Evolutionary conservation across 805 yeast genomes (phyloP), one percentile per base, ranked within the genome.

Genomic region (Torulaspora microellipsoides): DNA sequence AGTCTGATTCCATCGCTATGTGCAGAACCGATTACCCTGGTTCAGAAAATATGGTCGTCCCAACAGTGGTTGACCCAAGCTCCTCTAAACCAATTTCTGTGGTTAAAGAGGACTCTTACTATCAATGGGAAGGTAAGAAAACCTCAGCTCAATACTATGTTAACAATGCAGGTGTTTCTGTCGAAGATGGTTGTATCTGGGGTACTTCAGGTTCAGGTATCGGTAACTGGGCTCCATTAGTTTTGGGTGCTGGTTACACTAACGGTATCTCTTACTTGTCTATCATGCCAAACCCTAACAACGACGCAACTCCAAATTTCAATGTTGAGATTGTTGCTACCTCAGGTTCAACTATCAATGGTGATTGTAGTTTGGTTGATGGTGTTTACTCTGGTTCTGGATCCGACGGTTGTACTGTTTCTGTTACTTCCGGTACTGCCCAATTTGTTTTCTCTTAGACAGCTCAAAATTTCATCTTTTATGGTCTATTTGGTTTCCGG

Each of bases 1-100:
- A 80, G 43, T 58, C 58, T 50, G 61, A 77, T 47, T 68, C 70
- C 35, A 81, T 83, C 50, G 81, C 87, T 36, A 71, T 82, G 47
- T 82, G 89, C 67, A 77, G 86, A 73, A 82, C 89, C 49, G 89
- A 82, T 66, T 82, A 82, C 69, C 89, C 89, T 58, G 89, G 89
- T 68, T 78, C 88, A 42, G 89, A 82, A 71, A 82, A 81, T 69
- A 82, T 82, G 89, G 81, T 75, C 58, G 72, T 82, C 48, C 89
- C 89, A 60, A 81, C 87, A 47, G 72, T 77, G 51, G 78, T 82
- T 45, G 58, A 66, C 31, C 80, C 76, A 30, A 69, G 69, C 33
- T 61, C 68, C 40, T 49, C 65, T 12, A 66, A 70, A 36, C 76
- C 80, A 31, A 70, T 78, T 41, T 69, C 84, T 32, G 82, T 78